phyloP scores from a whole-genome alignment of 257 asterid genomes.

The Nyctanthes arbortristis region DNA sequence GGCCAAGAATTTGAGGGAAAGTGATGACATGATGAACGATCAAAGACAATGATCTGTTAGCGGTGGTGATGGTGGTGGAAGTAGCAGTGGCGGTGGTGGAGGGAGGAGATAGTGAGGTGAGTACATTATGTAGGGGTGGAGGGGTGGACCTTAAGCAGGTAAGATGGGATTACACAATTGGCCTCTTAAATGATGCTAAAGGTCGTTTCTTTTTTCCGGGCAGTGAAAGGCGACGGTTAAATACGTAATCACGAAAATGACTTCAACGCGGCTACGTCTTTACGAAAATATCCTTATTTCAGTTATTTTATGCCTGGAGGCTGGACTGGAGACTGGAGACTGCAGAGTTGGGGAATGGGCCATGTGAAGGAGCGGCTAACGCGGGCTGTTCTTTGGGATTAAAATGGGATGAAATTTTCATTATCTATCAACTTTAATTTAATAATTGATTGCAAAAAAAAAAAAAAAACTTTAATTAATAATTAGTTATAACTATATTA shows the following conservation, averaged over 20 bases:
- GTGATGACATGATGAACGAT: constrained; percentile 53
- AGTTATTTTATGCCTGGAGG: constrained; percentile 9
- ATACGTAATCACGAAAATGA: no score
- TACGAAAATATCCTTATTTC: constrained; percentile 27
- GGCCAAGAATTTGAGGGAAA: constrained; percentile 57
- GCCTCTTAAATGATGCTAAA: constrained; percentile 67
- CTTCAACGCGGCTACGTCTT: no score
- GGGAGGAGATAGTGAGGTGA: constrained; percentile 23
- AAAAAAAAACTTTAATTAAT: no score
- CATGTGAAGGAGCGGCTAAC: neutral
- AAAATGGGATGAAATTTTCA: neutral
- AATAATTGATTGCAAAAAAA: no score
- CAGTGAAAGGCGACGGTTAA: constrained; percentile 22
- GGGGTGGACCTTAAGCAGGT: constrained; percentile 30
- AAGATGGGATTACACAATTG: constrained; percentile 22
- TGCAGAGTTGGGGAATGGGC: no score
- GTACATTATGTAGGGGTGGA: constrained; percentile 48
- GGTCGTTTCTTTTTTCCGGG: constrained; percentile 40
- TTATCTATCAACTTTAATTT: no score
- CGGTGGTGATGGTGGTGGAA: constrained; percentile 14
- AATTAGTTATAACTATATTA: no score
- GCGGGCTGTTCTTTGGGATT: neutral
- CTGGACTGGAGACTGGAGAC: no score
- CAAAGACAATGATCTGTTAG: neutral
- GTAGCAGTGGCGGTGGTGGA: constrained; percentile 19